Evolutionary conservation across 1,284 basidiomycete genomes (phyloP).

Genomic region (Cutaneotrichosporon sp.): DNA sequence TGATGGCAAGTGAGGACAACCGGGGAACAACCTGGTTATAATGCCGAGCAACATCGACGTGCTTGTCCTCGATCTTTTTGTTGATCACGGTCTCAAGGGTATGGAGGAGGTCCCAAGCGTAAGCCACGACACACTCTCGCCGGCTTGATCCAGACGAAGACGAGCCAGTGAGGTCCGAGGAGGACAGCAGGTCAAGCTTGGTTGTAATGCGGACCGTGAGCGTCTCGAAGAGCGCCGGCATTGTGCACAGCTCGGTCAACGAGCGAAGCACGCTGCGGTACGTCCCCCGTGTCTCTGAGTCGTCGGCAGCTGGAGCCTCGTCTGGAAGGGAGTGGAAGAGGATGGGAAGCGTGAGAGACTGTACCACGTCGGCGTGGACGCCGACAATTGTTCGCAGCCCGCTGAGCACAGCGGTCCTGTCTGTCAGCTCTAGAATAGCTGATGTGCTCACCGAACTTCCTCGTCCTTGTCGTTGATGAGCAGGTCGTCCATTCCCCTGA

Average conservation of each 20-base stretch:
- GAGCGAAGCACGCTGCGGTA: slow-evolving; percentile 68
- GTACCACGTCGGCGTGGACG: slow-evolving; percentile 63
- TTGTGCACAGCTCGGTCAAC: slow-evolving; percentile 68
- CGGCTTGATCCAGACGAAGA: slow-evolving; percentile 24
- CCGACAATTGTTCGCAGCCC: slow-evolving; percentile 65
- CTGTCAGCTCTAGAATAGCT: slow-evolving; percentile 2
- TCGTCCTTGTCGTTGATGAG: slow-evolving; percentile 59
- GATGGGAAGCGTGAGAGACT: slow-evolving; percentile 70
- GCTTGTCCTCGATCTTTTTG: slow-evolving; percentile 59
- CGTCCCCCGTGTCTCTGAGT: slow-evolving; percentile 56
- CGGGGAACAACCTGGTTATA: slow-evolving; percentile 66
- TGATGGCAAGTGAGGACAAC: slow-evolving; percentile 66
- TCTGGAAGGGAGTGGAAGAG: slow-evolving; percentile 72
- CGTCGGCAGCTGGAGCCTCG: slow-evolving; percentile 57
- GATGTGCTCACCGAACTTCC: slow-evolving; percentile 49
- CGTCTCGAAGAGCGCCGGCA: slow-evolving; percentile 74
- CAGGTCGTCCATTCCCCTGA: slow-evolving; percentile 67
- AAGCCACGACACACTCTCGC: slow-evolving; percentile 62
- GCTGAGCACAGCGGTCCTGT: slow-evolving; percentile 63
- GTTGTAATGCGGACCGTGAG: slow-evolving; percentile 73
- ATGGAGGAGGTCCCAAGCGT: slow-evolving; percentile 73
- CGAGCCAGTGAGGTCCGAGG: slow-evolving; percentile 2
- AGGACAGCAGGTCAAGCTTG: slow-evolving; percentile 64
- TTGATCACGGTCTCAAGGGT: slow-evolving; percentile 62
- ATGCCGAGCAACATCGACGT: slow-evolving; percentile 72